Base-by-base conservation (phyloP, 1,284 basidiomycete species). In the Ustilago loliicola region DNA sequence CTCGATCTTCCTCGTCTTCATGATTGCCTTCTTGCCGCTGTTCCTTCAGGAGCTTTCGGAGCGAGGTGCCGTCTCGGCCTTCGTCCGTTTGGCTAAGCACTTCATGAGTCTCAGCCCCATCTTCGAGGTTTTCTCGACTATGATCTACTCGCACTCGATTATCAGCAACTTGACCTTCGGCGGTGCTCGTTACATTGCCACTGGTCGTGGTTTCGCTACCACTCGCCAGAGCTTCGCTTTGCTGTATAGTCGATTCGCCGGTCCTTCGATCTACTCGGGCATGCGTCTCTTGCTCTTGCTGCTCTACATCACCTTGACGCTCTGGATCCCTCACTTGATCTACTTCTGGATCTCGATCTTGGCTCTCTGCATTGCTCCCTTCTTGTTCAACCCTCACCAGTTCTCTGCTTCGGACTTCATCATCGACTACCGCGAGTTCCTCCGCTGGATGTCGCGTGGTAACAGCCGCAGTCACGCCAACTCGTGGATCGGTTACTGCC, bases 401-500 rank as follows among this genome's bases (percentile, higher is more conserved):
- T 86, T 86, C 79, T 78, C 83, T 47, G 64, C 81, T 27, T 78
- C 84, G 23, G 85, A 86, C 79, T 86, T 86, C 48, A 75, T 86
- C 80, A 86, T 86, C 71, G 85, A 86, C 77, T 86, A 86, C 73
- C 83, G 85, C 59, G 85, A 86, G 60, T 86, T 86, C 76, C 66
- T 86, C 42, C 84, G 85, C 67, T 86, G 85, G 85, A 86, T 86
- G 85, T 83, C 83, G 54, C 77, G 85, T 56, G 85, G 85, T 62
- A 86, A 86, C 82, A 82, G 80, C 63, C 80, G 85, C 53, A 82
- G 80, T 66, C 85, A 86, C 70, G 85, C 85, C 73, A 86, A 86
- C 80, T 85, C 84, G 32, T 86, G 85, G 85, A 85, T 86, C 69
- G 84, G 85, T n/a, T 86, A 86, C 80, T 85, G 83, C 72, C 83